Evolutionary conservation across 768 basidiomycete genomes (phyloP), one percentile per base, ranked within the genome.

Genomic region (Russula vinacea): DNA sequence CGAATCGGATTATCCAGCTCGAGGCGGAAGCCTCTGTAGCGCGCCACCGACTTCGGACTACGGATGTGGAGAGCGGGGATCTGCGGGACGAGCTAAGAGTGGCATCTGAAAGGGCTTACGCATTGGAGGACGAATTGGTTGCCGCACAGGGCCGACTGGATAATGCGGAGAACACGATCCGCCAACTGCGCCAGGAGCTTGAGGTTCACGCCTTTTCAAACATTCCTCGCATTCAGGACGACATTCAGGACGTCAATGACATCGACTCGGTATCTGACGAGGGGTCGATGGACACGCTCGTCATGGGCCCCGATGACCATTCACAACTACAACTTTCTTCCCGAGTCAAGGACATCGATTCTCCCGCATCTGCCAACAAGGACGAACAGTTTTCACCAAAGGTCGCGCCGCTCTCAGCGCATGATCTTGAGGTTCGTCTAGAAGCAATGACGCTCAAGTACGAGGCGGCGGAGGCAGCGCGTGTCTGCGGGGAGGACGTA

Each of bases 1-100:
- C 68, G 39, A 69, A 69, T 58, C 55, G 67, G 56, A 69, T 69
- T 56, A 60, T 69, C 24, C 66, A 62, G n/a, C 68, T 69, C 32
- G 68, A 69, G 47, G 56, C 59, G 17, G 66, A 68, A 11, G 53
- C 44, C 40, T 52, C 54, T 40, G 44, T 47, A 33, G 33, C 37
- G 6, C 68, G 68, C 19, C 49, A 59, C 22, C 62, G 56, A 54
- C 40, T 59, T 14, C 59, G 35, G 50, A 47, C 58, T 19, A 16
- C 39, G 42, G 66, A 67, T n/a, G 39, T 22, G 16, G 65, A 63
- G 49, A 59, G 44, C n/a, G 58, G 42, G 19, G 68, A 56, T 40
- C 49, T 68, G n/a, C 56, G 52, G 24, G 60, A 69, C 3, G 60
- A 61, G 56, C 33, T 55, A 8, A 56, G 47, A 44, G 47, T 62